phyloP scores from a whole-genome alignment of 1,139 yeast species.

The Scheffersomyces quercinus region DNA sequence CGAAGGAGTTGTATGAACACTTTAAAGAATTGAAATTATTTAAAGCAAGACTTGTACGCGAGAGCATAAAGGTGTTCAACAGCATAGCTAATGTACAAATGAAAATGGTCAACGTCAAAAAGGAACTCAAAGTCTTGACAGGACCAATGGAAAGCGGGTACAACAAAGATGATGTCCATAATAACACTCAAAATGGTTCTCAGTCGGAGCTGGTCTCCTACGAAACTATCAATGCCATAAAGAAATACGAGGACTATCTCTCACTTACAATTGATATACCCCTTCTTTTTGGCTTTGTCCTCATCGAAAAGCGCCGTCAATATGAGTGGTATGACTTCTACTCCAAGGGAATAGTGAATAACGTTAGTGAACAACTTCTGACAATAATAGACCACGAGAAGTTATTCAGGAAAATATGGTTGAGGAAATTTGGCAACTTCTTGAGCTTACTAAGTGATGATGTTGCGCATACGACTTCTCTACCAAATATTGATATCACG shows the following conservation, averaged over 20 bases:
- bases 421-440: slow-evolving; percentile 55
- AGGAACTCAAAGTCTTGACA: slow-evolving; percentile 24
- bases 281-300: slow-evolving; percentile 70
- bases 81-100: slow-evolving; percentile 41
- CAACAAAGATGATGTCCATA: slow-evolving; percentile 5
- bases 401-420: slow-evolving; percentile 62
- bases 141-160: slow-evolving; percentile 4
- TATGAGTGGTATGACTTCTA: slow-evolving; percentile 63
- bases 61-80: slow-evolving; percentile 28
- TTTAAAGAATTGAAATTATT: slow-evolving; percentile 23
- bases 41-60: slow-evolving; percentile 23
- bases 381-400: slow-evolving; percentile 60
- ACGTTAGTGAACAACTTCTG: slow-evolving; percentile 61
- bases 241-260: slow-evolving; percentile 45
- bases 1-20: slow-evolving; percentile 14
- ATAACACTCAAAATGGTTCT: slow-evolving; percentile 9
- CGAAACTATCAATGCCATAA: slow-evolving; percentile 30
- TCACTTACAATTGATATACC: slow-evolving; percentile 74
- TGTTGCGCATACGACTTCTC: slow-evolving; percentile 18
- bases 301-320: slow-evolving; percentile 71
- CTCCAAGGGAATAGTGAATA: slow-evolving; percentile 49
- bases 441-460: slow-evolving; percentile 32
- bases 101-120: slow-evolving; percentile 37
- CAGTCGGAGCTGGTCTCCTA: slow-evolving; percentile 13
- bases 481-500: slow-evolving; percentile 46